Conservation (phyloP, 768 basidiomycete genomes). For the Leucocoprinus leucothites region DNA sequence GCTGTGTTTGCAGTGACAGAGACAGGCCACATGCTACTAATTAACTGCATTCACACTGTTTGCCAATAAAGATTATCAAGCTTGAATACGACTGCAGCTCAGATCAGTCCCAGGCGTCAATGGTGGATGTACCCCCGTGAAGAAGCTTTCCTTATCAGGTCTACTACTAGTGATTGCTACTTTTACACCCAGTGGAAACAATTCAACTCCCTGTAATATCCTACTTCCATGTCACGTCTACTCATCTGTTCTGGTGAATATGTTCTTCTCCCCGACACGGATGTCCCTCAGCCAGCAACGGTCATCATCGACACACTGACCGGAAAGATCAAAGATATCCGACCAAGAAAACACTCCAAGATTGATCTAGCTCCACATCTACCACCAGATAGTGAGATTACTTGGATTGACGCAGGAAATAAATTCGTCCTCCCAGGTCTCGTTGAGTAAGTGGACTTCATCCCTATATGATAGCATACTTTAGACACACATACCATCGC, state of each 20-base stretch:
- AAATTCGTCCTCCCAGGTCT: constrained; percentile 72
- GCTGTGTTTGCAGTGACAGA: neutral
- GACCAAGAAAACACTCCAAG: constrained; percentile 27
- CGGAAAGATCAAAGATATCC: constrained; percentile 60
- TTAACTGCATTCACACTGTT: neutral
- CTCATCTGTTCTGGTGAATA: constrained; percentile 50
- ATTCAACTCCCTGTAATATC: constrained; percentile 1
- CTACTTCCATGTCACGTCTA: constrained; percentile 19
- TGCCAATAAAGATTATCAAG: neutral
- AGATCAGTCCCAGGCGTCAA: too few species aligned
- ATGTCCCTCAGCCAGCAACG: constrained; percentile 58
- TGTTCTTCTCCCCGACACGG: constrained; percentile 52
- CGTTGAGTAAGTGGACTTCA: constrained; percentile 57
- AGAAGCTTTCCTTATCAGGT: constrained; percentile 5
- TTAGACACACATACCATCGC: constrained; percentile 12
- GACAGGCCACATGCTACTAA: too few species aligned
- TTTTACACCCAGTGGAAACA: neutral
- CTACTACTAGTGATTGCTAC: neutral
- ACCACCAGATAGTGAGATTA: constrained; percentile 17
- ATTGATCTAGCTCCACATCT: constrained; percentile 27
- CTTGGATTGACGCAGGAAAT: constrained; percentile 56
- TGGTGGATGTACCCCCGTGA: neutral
- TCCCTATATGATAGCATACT: neutral
- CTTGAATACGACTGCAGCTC: too few species aligned
- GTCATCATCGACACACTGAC: constrained; percentile 53